Percentiles rank a stretch among this genome's conserved stretches.
Conservation (phyloP, 1,284 basidiomycete species). For the Malassezia globosa region DNA sequence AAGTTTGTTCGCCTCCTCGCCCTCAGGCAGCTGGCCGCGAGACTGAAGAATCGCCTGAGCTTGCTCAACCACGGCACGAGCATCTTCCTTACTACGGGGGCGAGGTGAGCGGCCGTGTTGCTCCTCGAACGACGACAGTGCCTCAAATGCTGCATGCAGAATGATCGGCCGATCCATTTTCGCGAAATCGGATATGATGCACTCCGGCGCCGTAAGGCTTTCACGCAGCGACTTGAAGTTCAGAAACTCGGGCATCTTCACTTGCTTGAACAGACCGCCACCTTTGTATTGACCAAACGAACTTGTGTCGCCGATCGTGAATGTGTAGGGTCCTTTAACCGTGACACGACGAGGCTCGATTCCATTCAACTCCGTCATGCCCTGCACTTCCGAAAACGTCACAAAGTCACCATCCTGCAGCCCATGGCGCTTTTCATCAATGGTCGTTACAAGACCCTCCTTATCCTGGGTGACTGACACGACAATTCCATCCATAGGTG, state of each 20-base stretch:
- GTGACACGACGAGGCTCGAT: slow-evolving; percentile 81
- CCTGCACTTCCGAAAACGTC: slow-evolving; percentile 92
- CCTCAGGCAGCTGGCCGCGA: slow-evolving; percentile 57
- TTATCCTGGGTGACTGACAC: slow-evolving; percentile 57
- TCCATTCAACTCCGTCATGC: slow-evolving; percentile 81
- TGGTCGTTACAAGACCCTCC: slow-evolving; percentile 84
- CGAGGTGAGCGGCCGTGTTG: slow-evolving; percentile 64
- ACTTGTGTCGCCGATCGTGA: slow-evolving; percentile 46
- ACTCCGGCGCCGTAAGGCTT: slow-evolving; percentile 69
- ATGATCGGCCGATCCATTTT: slow-evolving; percentile 88
- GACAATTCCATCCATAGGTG: slow-evolving; percentile 86
- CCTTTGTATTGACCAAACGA: slow-evolving; percentile 61
- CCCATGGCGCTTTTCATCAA: slow-evolving; percentile 94
- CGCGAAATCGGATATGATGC: slow-evolving; percentile 90
- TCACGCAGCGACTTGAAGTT: slow-evolving; percentile 75
- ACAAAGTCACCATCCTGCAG: slow-evolving; percentile 97
- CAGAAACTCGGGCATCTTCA: slow-evolving; percentile 95
- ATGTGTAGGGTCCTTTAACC: slow-evolving; percentile 60
- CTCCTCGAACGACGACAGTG: slow-evolving; percentile 68
- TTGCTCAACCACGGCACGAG: slow-evolving; percentile 58
- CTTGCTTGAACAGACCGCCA: slow-evolving; percentile 93
- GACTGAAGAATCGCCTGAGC: slow-evolving; percentile 61
- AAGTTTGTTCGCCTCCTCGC: slow-evolving; percentile 50
- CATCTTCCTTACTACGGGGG: slow-evolving; percentile 74
- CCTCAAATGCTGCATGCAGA: slow-evolving; percentile 90